A percentile compares a stretch with the other conserved stretches of the same genome.
These are phyloP conservation scores for Bruguiera hainesii DNA, from an alignment of 441 rosid species.

Conservation along the genomic window DNA sequence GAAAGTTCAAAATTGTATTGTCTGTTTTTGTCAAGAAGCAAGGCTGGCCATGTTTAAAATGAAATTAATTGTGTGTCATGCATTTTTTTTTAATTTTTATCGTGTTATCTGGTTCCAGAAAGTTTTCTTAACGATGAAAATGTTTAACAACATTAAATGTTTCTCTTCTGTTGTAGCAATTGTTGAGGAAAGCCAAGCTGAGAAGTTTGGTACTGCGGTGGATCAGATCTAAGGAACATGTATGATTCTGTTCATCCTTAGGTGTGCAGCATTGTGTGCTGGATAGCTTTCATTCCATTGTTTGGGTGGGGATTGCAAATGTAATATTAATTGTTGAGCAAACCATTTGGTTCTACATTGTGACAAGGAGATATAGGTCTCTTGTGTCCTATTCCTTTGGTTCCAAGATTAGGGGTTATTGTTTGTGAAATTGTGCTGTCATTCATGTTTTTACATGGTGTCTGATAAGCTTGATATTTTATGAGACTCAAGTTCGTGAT, in stretches of 20 bases:
- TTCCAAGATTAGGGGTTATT: too few species aligned
- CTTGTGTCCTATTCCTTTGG: too few species aligned
- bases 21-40: conserved; percentile 1
- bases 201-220: conserved; percentile 55
- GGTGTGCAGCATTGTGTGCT: conserved; percentile 5
- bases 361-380: too few species aligned
- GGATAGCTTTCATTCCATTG: background rate
- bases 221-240: conserved; percentile 72
- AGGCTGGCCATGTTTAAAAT: background rate
- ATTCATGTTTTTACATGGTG: too few species aligned
- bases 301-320: background rate
- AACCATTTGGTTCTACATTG: background rate
- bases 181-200: conserved; percentile 51
- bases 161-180: conserved; percentile 39
- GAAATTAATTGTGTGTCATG: too few species aligned
- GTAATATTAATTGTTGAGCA: conserved; percentile 6
- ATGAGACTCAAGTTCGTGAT: too few species aligned
- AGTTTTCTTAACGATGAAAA: too few species aligned
- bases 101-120: background rate
- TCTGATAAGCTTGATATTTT: too few species aligned
- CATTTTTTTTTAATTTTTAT: background rate
- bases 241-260: conserved; percentile 32
- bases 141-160: background rate
- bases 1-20: background rate
- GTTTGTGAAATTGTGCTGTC: too few species aligned